Conservation (phyloP, 495 filamentous ascomycete genomes). For the Cercophora newfieldiana region DNA sequence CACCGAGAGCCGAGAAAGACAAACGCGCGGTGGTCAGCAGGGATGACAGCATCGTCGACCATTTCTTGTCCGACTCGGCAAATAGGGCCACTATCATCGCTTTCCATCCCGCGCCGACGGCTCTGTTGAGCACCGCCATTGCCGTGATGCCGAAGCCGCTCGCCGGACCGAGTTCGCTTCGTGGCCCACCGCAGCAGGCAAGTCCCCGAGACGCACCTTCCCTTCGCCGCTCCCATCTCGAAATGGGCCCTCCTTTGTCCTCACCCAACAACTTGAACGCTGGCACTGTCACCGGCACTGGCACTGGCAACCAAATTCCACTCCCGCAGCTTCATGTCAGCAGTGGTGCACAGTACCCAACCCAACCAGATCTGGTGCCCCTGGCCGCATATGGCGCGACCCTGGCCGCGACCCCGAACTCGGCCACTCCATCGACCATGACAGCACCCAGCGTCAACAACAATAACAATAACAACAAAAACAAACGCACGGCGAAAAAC, state of each 20-base stretch:
- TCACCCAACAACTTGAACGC: constrained; percentile 5
- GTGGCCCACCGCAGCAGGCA: background rate
- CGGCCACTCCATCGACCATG: background rate
- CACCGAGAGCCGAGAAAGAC: background rate
- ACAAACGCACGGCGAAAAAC: no score
- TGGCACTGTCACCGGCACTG: background rate
- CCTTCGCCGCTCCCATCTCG: background rate
- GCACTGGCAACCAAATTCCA: background rate
- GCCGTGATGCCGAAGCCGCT: constrained; percentile 12
- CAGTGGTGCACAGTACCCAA: background rate
- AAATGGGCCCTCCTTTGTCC: background rate
- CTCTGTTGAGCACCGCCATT: constrained; percentile 1
- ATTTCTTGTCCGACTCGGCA: constrained; percentile 1
- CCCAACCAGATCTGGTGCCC: background rate
- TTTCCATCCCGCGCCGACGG: background rate
- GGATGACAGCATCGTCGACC: background rate
- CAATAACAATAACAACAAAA: background rate
- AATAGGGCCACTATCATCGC: background rate
- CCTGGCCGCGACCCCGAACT: background rate
- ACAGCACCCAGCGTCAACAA: background rate
- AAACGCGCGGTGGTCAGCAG: background rate
- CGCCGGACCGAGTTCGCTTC: constrained; percentile 7
- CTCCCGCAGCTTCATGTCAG: background rate
- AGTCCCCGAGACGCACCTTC: background rate
- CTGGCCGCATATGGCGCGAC: constrained; percentile 17